These are phyloP conservation scores for Rosa multiflora DNA, from an alignment of 306 rosid species.

Conservation along the genomic window DNA sequence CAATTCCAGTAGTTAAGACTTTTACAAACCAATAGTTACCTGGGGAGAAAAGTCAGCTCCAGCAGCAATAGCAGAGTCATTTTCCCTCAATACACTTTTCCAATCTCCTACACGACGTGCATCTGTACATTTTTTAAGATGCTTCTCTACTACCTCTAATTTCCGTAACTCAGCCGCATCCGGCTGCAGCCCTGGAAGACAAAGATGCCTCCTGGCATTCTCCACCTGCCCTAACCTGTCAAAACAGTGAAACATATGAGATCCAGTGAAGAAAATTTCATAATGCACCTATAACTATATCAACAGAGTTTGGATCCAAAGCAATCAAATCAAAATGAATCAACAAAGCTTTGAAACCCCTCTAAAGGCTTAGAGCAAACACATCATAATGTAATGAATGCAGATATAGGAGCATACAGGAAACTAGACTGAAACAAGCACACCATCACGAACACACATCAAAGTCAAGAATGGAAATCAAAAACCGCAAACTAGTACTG, in stretches of 20 bases:
- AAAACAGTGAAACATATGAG: constrained; percentile 3
- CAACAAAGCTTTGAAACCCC: neutral
- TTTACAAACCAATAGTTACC: constrained; percentile 33
- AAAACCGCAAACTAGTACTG: neutral
- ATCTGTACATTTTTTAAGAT: constrained; percentile 70
- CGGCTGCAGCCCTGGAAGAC: constrained; percentile 45
- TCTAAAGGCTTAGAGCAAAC: neutral
- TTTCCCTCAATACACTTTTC: constrained; percentile 72
- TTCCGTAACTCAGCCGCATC: constrained; percentile 66
- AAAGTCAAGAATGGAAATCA: neutral
- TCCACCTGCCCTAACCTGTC: constrained; percentile 89
- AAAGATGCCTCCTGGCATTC: constrained; percentile 70
- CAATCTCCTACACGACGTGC: constrained; percentile 75
- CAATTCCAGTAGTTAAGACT: neutral
- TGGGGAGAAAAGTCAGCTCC: constrained; percentile 87
- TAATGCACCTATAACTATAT: neutral
- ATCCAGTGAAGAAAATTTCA: neutral
- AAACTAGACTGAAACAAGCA: neutral
- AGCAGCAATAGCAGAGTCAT: constrained; percentile 57
- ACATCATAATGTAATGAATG: neutral
- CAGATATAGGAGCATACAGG: neutral
- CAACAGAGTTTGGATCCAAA: neutral
- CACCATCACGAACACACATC: neutral
- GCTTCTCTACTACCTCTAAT: constrained; percentile 71
- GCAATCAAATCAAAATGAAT: neutral